Base-by-base conservation (phyloP, 208 protist genomes). In the Trypanosoma avium region DNA sequence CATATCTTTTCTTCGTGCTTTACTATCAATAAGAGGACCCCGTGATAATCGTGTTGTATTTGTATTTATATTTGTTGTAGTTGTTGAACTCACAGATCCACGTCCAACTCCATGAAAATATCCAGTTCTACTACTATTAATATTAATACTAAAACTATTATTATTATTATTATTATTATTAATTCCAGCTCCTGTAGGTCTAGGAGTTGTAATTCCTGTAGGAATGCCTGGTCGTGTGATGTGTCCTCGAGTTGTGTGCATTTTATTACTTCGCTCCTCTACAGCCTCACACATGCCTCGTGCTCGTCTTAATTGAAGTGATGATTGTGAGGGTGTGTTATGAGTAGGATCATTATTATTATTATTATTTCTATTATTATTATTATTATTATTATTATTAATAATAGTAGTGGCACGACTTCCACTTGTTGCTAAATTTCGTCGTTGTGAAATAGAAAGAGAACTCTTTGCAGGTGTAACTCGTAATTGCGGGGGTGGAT, bases 401-500 rank as follows among this genome's bases (percentile, higher is more conserved):
- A 7, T 46, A 30, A 24, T 47, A 21, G 54, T 17, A 19, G 33
- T 33, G 21, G 54, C 22, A 27, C n/a, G 38, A n/a, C 36, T 60
- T 26, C 33, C 26, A 19, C 38, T 48, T 10, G 33, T 21, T 47
- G 24, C 24, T 1, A 15, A 12, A 0, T 5, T 0, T 9, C 15
- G 19, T 48, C 38, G 35, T 46, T 60, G 54, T 15, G 54, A 60
- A 9, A 48, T 60, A 0, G 54, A 60, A 12, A n/a, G 4, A 12
- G 49, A 38, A 40, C 7, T 30, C 19, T 60, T 46, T 26, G 2
- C 9, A 8, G 53, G 33, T 52, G 27, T 61, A 19, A 33, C 35
- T 5, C 56, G 27, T 36, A 61, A 27, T 8, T 40, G 19, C 12
- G 56, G 56, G 2, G 56, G 40, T 13, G 56, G 43, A 52, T 49